Evolutionary conservation across 2,329 filamentous ascomycete genomes (phyloP), one percentile per base, ranked within the genome.

Genomic region (Xylariomycetidae sp.): DNA sequence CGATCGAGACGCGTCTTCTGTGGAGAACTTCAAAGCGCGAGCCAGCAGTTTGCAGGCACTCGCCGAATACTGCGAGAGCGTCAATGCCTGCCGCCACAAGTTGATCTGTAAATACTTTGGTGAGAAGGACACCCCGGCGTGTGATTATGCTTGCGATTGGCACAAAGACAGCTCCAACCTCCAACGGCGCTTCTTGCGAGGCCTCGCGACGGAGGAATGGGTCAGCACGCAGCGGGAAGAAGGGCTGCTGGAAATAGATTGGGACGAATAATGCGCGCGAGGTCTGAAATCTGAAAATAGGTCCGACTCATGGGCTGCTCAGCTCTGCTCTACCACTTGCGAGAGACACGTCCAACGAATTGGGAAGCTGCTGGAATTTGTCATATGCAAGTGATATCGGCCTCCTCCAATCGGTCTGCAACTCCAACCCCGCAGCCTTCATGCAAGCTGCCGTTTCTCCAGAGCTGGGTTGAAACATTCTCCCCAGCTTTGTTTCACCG

Each of bases 11-110:
- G 5, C n/a, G 26, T 5, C 13, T 12, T 59, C 67, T 50, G 60
- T 63, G 16, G 54, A 59, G 19, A 64, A 69, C 31, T 56, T 57
- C 42, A 56, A 70, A 36, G 70, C 75, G 6, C 69, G 79, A 39
- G 57, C 76, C 12, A 67, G 73, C 47, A 86, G 82, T 43, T 67
- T 87, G 16, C 67, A 76, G 38, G 72, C 78, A 18, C 66, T 96
- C 12, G 74, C 89, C 2, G 63, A 74, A 8, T 95, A 94, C 53
- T 95, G 89, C 56, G 90, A 96, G 59, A 75, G 76, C 35, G 83
- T 78, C 1, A 68, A 65, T 9, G 63, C 64, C 9, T 96, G 90
- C 53, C 73, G 88, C 29, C 90, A 96, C 52, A 70, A 74, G 29
- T 58, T 80, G 16, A 86, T 94, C 35, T 80, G 76, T 44, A 70